Conservation (phyloP, 768 basidiomycete species). For the Lentinula lateritia region DNA sequence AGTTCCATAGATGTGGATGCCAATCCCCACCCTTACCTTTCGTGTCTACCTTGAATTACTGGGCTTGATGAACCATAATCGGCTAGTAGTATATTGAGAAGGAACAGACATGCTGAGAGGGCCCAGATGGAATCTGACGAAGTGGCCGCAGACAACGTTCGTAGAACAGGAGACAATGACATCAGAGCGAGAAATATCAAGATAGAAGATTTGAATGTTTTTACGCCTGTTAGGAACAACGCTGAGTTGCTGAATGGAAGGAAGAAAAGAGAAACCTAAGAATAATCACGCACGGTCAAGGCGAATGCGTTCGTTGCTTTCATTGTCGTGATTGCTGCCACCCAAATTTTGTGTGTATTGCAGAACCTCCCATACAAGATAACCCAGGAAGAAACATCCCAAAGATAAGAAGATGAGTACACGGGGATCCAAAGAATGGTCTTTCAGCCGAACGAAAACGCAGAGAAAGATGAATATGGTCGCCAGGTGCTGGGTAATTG, state of each 20-base stretch:
- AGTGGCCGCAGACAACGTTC: slow-evolving; percentile 90
- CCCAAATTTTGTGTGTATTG: slow-evolving; percentile 24
- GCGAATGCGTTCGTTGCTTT: neutral
- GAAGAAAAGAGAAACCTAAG: neutral
- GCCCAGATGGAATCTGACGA: slow-evolving; percentile 98
- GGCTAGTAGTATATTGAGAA: slow-evolving; percentile 75
- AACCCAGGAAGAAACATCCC: slow-evolving; percentile 54
- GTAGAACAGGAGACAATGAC: slow-evolving; percentile 85
- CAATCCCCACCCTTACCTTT: slow-evolving; percentile 41
- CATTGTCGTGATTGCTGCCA: slow-evolving; percentile 16
- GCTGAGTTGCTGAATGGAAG: neutral
- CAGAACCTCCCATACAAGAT: slow-evolving; percentile 51
- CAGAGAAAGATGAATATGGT: slow-evolving; percentile 78
- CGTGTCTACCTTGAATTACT: slow-evolving; percentile 39
- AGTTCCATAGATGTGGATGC: too few relatives aligned
- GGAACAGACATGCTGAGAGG: slow-evolving; percentile 77
- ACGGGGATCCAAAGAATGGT: slow-evolving; percentile 60
- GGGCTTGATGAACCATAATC: slow-evolving; percentile 57
- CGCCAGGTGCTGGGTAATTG: slow-evolving; percentile 82
- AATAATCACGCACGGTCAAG: neutral
- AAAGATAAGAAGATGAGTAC: slow-evolving; percentile 63
- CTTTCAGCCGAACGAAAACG: slow-evolving; percentile 69
- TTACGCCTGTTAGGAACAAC: slow-evolving; percentile 44
- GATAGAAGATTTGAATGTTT: slow-evolving; percentile 73
- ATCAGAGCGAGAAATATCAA: slow-evolving; percentile 86